phyloP scores from a whole-genome alignment of 163 green algal species.

The Smithsoniella earleae region DNA sequence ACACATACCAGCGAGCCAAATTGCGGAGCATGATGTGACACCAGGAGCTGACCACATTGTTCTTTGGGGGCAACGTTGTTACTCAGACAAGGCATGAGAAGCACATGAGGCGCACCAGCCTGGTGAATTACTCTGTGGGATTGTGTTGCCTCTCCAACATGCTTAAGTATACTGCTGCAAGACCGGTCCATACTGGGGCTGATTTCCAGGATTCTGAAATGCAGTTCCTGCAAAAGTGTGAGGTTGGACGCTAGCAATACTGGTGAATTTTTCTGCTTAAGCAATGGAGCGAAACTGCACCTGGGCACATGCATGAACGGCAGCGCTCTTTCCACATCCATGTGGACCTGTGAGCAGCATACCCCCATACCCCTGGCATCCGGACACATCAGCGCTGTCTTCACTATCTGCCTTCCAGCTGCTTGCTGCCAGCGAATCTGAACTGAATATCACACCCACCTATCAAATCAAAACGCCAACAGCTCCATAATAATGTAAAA shows the following conservation, averaged over 20 bases:
- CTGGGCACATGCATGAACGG: constrained; percentile 24
- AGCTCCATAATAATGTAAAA: too few species aligned
- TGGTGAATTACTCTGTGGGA: not conserved
- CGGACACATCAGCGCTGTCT: not conserved
- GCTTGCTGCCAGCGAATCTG: constrained; percentile 8
- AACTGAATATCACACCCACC: not conserved
- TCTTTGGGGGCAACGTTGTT: not conserved
- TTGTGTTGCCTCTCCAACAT: constrained; percentile 13
- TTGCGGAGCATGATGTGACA: not conserved
- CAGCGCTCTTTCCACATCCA: constrained; percentile 23
- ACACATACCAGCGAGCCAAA: not conserved
- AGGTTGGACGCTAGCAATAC: not conserved
- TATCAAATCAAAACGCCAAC: not conserved
- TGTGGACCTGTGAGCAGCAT: constrained; percentile 19
- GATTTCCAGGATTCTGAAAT: not conserved
- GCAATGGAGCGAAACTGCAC: not conserved
- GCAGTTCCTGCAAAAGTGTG: not conserved
- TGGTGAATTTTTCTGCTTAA: not conserved
- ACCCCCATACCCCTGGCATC: not conserved
- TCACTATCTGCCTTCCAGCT: constrained; percentile 26
- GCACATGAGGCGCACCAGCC: not conserved
- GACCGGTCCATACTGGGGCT: constrained; percentile 19
- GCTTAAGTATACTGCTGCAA: not conserved
- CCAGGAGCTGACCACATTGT: not conserved
- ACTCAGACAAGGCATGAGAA: not conserved